Percentiles rank a stretch among this genome's conserved stretches.
Evolutionary conservation across 345 rosid species (phyloP).

Genomic region (Euphorbia peplus): DNA sequence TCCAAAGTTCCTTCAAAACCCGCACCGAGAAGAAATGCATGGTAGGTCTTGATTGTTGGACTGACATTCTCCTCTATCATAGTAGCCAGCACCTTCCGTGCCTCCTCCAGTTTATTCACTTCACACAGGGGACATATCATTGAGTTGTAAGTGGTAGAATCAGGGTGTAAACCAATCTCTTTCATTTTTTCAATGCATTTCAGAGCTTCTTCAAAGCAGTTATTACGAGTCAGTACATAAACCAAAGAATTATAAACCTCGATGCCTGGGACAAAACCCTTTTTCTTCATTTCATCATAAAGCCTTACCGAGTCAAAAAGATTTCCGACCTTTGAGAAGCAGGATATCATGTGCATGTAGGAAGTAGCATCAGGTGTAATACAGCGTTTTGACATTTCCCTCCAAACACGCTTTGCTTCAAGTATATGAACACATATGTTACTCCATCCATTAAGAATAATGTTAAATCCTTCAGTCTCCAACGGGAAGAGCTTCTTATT

Average conservation of each 20-base stretch:
- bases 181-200: slow-evolving; percentile 63
- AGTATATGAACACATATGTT: slow-evolving; percentile 52
- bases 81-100: slow-evolving; percentile 49
- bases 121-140: slow-evolving; percentile 70
- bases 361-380: slow-evolving; percentile 62
- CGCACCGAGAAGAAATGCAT: slow-evolving; percentile 55
- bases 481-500: slow-evolving; percentile 76
- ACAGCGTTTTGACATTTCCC: slow-evolving; percentile 73
- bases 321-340: slow-evolving; percentile 78
- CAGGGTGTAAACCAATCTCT: slow-evolving; percentile 49
- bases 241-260: slow-evolving; percentile 71
- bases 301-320: slow-evolving; percentile 81
- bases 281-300: slow-evolving; percentile 84
- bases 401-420: slow-evolving; percentile 91
- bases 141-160: slow-evolving; percentile 64
- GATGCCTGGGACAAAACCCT: slow-evolving; percentile 56
- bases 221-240: slow-evolving; percentile 63
- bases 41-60: slow-evolving; percentile 67
- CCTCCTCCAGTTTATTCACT: slow-evolving; percentile 49
- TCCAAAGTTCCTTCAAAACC: slow-evolving; percentile 49
- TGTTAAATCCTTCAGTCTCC: slow-evolving; percentile 56
- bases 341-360: slow-evolving; percentile 65
- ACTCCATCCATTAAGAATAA: slow-evolving; percentile 82
- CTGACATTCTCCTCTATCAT: slow-evolving; percentile 55
- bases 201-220: slow-evolving; percentile 64